Evolutionary conservation across 352 stramenopile species (phyloP).

Genomic region (Pythium oligandrum): DNA sequence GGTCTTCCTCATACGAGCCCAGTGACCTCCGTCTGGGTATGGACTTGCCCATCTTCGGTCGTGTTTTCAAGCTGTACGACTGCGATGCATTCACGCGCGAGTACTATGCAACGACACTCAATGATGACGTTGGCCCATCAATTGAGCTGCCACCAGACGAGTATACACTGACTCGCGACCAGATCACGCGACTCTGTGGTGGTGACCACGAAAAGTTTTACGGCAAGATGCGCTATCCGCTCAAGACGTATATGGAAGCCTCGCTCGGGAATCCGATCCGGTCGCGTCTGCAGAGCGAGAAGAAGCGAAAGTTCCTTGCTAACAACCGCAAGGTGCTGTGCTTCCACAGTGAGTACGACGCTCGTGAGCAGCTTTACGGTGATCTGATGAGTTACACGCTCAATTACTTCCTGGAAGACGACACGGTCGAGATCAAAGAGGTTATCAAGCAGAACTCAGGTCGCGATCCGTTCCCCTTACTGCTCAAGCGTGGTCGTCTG

Average conservation of each 20-base stretch:
- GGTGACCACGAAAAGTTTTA: conserved; percentile 71
- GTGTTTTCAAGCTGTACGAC: conserved; percentile 73
- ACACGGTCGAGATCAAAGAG: conserved; percentile 89
- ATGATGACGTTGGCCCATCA: conserved; percentile 33
- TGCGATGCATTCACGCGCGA: conserved; percentile 70
- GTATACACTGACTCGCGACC: conserved; percentile 72
- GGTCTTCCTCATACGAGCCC: conserved; percentile 33
- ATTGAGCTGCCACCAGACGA: conserved; percentile 76
- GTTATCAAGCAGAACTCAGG: conserved; percentile 75
- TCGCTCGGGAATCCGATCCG: conserved; percentile 69
- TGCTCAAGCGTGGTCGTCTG: conserved; percentile 58
- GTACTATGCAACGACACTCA: conserved; percentile 39
- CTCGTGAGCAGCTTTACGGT: conserved; percentile 70
- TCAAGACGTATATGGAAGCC: conserved; percentile 86
- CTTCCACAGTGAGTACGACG: conserved; percentile 86
- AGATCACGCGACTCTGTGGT: conserved; percentile 73
- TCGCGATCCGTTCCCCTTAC: conserved; percentile 69
- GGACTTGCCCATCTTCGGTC: conserved; percentile 69
- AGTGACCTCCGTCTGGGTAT: conserved; percentile 61
- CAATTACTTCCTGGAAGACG: conserved; percentile 86
- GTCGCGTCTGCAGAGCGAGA: conserved; percentile 57
- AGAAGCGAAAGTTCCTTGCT: conserved; percentile 84
- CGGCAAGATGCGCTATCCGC: conserved; percentile 64
- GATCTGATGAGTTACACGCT: conserved; percentile 78
- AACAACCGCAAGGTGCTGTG: conserved; percentile 84